These are phyloP conservation scores for Leccinum glutinopallens DNA, from an alignment of 1,284 basidiomycete species.

Conservation along the genomic window DNA sequence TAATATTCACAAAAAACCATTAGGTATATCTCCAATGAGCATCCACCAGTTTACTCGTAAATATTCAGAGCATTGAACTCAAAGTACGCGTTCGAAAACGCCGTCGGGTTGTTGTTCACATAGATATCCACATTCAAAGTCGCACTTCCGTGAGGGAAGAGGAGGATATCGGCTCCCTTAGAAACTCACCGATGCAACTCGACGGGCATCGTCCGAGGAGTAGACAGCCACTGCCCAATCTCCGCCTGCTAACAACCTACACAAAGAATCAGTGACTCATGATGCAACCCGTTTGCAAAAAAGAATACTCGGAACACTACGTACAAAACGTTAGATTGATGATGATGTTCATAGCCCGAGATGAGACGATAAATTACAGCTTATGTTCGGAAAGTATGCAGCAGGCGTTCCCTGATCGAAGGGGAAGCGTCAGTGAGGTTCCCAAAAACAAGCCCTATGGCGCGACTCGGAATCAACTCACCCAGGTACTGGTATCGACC, in stretches of 20 bases:
- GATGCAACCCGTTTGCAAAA: background rate
- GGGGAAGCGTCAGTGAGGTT: background rate
- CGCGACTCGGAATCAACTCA: background rate
- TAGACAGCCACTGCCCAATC: constrained; percentile 44
- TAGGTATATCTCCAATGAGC: background rate
- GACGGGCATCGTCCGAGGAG: constrained; percentile 35
- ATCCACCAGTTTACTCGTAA: constrained; percentile 17
- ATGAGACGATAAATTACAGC: constrained; percentile 18
- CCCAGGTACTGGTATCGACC: no score
- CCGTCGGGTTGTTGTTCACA: constrained; percentile 18
- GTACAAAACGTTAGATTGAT: constrained; percentile 31
- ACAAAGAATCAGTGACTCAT: background rate
- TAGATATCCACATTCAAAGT: background rate
- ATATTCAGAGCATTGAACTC: constrained; percentile 32
- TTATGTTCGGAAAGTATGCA: constrained; percentile 22
- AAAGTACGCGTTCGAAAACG: constrained; percentile 29
- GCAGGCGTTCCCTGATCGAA: constrained; percentile 23
- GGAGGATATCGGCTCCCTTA: background rate
- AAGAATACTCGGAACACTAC: constrained; percentile 11
- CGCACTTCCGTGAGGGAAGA: background rate
- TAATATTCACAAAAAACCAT: background rate
- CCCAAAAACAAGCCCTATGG: no score
- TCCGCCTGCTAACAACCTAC: constrained; percentile 34
- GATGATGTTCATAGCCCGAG: constrained; percentile 29
- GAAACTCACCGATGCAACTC: constrained; percentile 35